Conservation (phyloP, 768 basidiomycete genomes). For the Boletus patriciae region DNA sequence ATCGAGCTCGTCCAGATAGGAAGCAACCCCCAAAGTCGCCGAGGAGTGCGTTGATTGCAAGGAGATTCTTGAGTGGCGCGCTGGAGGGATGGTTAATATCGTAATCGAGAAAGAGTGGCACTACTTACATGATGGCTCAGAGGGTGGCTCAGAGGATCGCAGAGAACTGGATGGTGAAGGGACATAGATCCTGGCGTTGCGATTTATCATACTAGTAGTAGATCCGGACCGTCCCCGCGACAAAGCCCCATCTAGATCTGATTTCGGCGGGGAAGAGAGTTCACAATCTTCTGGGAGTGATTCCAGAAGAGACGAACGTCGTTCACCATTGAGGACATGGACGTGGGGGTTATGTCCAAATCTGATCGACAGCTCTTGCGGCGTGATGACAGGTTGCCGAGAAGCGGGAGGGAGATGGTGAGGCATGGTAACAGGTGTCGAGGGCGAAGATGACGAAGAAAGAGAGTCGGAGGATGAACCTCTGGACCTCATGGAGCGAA, state of each 20-base stretch:
- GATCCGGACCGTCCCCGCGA: conserved; percentile 22
- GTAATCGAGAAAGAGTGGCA: background rate
- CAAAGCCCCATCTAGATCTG: conserved; percentile 3
- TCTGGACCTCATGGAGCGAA: conserved; percentile 18
- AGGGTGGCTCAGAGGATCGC: conserved; percentile 8
- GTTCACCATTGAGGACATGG: conserved; percentile 16
- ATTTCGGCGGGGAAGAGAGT: conserved; percentile 26
- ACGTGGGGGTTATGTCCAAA: conserved; percentile 33
- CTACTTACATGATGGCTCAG: conserved; percentile 18
- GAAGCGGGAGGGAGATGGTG: conserved; percentile 17
- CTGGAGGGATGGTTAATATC: conserved; percentile 8
- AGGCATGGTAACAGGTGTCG: conserved; percentile 20
- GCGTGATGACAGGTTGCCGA: conserved; percentile 23
- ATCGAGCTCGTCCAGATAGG: conserved; percentile 33
- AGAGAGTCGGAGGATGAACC: conserved; percentile 25
- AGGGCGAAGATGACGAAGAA: conserved; percentile 27
- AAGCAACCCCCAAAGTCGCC: conserved; percentile 16
- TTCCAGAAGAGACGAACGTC: conserved; percentile 35
- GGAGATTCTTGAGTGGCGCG: conserved; percentile 27
- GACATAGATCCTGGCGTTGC: conserved; percentile 22
- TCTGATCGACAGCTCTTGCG: conserved; percentile 24
- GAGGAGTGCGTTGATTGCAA: conserved; percentile 37
- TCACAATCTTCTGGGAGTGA: conserved; percentile 55
- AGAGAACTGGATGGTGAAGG: conserved; percentile 7
- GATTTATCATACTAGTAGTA: conserved; percentile 12